Evolutionary conservation across 108 stramenopile genomes (phyloP), one percentile per base, ranked within the genome.

Genomic region (Epithemia pelagica): DNA sequence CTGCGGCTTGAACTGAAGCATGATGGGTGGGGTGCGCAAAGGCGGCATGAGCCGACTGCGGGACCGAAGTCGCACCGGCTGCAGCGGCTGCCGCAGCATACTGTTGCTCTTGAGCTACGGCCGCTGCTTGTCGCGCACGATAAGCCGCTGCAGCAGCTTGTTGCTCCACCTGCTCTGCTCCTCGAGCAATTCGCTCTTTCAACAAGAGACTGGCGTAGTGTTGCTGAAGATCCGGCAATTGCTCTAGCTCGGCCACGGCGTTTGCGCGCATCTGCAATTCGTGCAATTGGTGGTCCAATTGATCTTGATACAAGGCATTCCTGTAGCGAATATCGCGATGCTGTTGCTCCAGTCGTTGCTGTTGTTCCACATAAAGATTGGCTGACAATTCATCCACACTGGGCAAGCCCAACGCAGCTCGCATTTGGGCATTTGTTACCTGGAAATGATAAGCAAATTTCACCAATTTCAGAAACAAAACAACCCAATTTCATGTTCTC

Each of bases 351-450:
- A 76, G 82, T 28, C 74, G 64, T 62, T 78, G 78, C 54, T 76
- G 60, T 54, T 69, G 65, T 24, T 68, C 54, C 23, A 37, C 28
- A 3, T 63, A 73, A 2, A 73, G 56, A 64, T 58, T 70, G 25
- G 51, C 66, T 5, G 52, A 52, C 66, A 77, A 57, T 74, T 76
- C 21, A 66, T 63, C 65, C n/a, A 62, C 52, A 57, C 57, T 29
- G 61, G 71, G 52, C 30, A 83, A 37, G 2, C 76, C 82, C 37
- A 83, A 58, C 18, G 82, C 82, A 32, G 78, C 75, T 67, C 78
- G 54, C 29, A 78, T 58, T 59, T 75, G 81, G 31, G 75, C 65
- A 46, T 70, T 30, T 32, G 22, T 61, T 26, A 58, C 52, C 59
- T 73, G n/a, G n/a, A n/a, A n/a, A n/a, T n/a, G n/a, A n/a, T n/a